phyloP scores from a whole-genome alignment of 2,329 filamentous ascomycete genomes.

The Trichoderma cornu-damae region DNA sequence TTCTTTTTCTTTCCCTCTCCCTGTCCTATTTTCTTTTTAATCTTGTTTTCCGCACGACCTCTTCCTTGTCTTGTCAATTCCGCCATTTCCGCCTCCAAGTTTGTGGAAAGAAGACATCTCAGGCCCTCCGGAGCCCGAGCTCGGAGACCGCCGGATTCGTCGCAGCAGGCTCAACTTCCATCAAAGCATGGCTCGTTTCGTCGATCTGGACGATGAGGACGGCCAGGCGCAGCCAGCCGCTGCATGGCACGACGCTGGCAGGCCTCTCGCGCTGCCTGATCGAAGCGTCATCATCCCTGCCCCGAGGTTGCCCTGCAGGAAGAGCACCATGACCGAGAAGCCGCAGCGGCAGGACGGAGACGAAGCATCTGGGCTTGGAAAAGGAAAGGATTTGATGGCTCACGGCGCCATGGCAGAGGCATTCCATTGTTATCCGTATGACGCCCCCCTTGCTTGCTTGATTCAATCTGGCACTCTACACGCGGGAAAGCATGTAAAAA shows the following conservation, averaged over 20 bases:
- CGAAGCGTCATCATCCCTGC: neutral
- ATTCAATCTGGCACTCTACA: neutral
- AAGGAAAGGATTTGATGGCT: neutral
- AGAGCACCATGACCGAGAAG: constrained; percentile 6
- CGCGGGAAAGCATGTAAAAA: too few species aligned
- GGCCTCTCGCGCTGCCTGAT: neutral
- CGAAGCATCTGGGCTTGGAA: neutral
- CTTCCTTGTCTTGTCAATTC: neutral
- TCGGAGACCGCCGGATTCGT: constrained; percentile 5
- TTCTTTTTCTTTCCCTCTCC: neutral
- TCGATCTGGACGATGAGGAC: constrained; percentile 23
- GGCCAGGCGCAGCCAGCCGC: constrained; percentile 14
- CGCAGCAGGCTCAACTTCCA: neutral
- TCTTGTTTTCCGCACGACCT: too few species aligned
- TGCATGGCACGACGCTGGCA: constrained; percentile 8
- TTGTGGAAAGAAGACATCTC: neutral
- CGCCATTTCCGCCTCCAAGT: neutral
- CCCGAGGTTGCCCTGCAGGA: neutral
- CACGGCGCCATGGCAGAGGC: constrained; percentile 28
- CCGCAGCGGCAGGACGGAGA: neutral
- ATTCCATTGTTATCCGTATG: constrained; percentile 37
- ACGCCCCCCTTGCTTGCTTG: constrained; percentile 11
- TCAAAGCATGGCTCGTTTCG: constrained; percentile 24
- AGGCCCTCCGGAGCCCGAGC: neutral
- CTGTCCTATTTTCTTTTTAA: neutral